Base-by-base conservation (phyloP, 306 rosid genomes). In the Carpinus viminea region DNA sequence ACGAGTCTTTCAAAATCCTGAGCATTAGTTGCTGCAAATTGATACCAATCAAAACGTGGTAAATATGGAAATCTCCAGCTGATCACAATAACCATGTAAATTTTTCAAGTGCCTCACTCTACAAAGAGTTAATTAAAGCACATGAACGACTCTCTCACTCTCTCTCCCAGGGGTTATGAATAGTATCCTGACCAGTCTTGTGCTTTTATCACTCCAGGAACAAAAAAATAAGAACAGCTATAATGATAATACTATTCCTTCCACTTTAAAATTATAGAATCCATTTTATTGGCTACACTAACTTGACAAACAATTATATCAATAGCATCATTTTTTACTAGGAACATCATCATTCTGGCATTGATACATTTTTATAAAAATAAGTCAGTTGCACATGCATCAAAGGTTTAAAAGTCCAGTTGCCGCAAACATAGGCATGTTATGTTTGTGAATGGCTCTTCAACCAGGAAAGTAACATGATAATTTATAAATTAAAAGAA, bases 21-120 rank as follows among this genome's bases (percentile, higher is more conserved):
- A 81, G 87, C 79, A 95, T 46, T 77, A 95, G 89, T 81, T 55
- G 85, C 98, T 92, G 91, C 93, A 84, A 64, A 76, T 68, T 45
- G 34, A 79, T 28, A 48, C 50, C 83, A 74, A 18, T 65, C 46
- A 21, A 57, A 73, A 54, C 70, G 68, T 66, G 45, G 52, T 28
- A 26, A 70, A 18, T 48, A 80, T 31, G 61, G 28, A 51, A 79
- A 76, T 70, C 80, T 52, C 66, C 68, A 54, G 76, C 73, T 64
- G 72, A 73, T 73, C 57, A 34, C 48, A 54, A 74, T 12, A 55
- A 76, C 5, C 69, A 21, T 15, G 47, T 64, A 34, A 54, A 24
- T 66, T 72, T 34, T 21, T 7, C 12, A 31, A 9, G 36, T 74
- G 50, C 55, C 81, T 71, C 45, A 13, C 65, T 57, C 74, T 57